Conservation (phyloP, 768 basidiomycete species). For the Mycena floridula region DNA sequence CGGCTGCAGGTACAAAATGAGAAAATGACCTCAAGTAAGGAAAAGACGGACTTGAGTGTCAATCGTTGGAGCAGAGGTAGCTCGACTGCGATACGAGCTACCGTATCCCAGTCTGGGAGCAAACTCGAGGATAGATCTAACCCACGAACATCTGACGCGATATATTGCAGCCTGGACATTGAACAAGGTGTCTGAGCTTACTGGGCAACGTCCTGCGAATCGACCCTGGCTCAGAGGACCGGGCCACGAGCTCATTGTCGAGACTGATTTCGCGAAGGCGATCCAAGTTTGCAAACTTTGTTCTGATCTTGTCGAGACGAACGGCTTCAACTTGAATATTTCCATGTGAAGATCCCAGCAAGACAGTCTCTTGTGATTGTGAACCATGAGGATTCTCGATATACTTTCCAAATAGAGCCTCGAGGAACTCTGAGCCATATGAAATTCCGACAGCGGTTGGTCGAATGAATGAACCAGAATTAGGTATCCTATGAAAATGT, state of each 20-base stretch:
- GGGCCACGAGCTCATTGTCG: constrained; percentile 59
- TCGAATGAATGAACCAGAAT: constrained; percentile 78
- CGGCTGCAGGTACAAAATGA: constrained; percentile 38
- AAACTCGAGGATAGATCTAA: constrained; percentile 80
- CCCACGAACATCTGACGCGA: constrained; percentile 57
- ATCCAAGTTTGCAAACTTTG: constrained; percentile 59
- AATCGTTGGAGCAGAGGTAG: constrained; percentile 60
- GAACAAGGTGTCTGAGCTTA: constrained; percentile 31
- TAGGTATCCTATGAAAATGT: constrained; percentile 37
- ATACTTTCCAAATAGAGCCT: constrained; percentile 75
- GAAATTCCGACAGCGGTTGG: constrained; percentile 46
- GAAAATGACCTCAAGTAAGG: constrained; percentile 8
- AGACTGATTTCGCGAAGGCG: constrained; percentile 76
- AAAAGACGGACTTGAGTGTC: constrained; percentile 65
- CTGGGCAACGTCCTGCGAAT: constrained; percentile 61
- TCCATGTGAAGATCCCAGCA: constrained; percentile 78
- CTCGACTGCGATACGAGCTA: constrained; percentile 57
- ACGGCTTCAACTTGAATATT: constrained; percentile 86
- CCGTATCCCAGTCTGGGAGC: constrained; percentile 60
- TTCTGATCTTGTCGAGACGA: constrained; percentile 70
- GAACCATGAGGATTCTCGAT: constrained; percentile 54
- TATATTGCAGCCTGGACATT: constrained; percentile 7
- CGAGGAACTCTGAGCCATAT: constrained; percentile 66
- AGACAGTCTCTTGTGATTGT: constrained; percentile 49
- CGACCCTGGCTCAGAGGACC: constrained; percentile 39